Base-by-base conservation (phyloP, 1,139 yeast species). In the Magnusiomyces magnusii region DNA sequence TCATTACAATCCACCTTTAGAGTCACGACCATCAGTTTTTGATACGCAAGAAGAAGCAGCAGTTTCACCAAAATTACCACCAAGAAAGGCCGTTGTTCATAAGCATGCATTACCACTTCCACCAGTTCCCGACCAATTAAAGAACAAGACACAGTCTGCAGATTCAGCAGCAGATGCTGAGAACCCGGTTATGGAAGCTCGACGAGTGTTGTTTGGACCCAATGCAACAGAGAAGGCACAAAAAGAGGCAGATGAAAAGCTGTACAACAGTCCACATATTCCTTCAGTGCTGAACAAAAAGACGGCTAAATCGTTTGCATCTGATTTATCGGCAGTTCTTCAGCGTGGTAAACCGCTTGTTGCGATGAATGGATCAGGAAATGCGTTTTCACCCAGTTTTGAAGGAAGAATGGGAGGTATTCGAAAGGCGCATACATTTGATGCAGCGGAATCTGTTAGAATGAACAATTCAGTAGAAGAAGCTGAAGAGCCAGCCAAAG, bases 271-370 rank as follows among this genome's bases (percentile, higher is more conserved):
- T 3, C 49, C 60, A 17, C 42, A 50, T 21, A 53, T 58, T 27
- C 62, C 62, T 27, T 31, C 31, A 31, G 55, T 54, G 25, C 3
- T 60, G 7, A 44, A 57, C 23, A 54, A 56, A 27, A 52, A 53
- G 36, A 54, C 60, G 9, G 62, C 62, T 2, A 56, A 60, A 36
- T 56, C 60, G 17, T 60, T 60, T 60, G 62, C 60, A 10, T 51
- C 59, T 21, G 53, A 60, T 36, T 58, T 60, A 10, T 58, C 62
- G 23, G 59, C 57, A 17, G 62, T 56, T 34, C 53, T 60, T 47
- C 58, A 56, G 23, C 57, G 60, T 10, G 62, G 62, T 3, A 58
- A 58, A 41, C 60, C 57, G 17, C 56, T 60, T 5, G 49, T 34
- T 9, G 34, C 59, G 17, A 39, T 60, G 24, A 58, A 60, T 19